Base-by-base conservation (phyloP, 108 stramenopile genomes). In the Cyclotella choctawhatcheeana region DNA sequence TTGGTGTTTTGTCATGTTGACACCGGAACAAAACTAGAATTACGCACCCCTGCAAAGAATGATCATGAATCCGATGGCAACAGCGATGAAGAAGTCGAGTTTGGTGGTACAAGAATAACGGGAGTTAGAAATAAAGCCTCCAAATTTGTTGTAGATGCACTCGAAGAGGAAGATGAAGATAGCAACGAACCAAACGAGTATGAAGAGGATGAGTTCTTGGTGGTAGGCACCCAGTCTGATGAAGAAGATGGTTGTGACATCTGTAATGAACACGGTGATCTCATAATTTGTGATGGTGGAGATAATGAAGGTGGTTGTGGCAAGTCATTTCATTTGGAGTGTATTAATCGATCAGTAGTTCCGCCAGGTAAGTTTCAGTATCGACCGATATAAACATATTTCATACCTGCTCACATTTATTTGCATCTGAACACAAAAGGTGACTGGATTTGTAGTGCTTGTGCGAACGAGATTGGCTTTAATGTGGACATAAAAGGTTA, bases 261-360 rank as follows among this genome's bases (percentile, higher is more conserved):
- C 31, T 89, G 88, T 44, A 50, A 72, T 14, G 63, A 84, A 45
- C 77, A 71, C 5, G 88, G 88, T 52, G 84, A 87, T 31, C 77
- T 89, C 22, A 84, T 89, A 33, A 43, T 84, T 61, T 89, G 88
- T 63, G 86, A 86, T 83, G 88, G 85, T 21, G 86, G 86, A 5
- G 67, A 74, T 27, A 60, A 82, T 51, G 50, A 47, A 4, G 74
- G 70, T 18, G 88, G 88, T 29, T 89, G 88, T 67, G 85, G 83
- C 13, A 69, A 73, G 44, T 34, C 47, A 5, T 89, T 83, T 74
- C 88, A 89, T 67, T 51, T 81, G 3, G 58, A 61, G 22, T 89
- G 88, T 54, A 72, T 89, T 29, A 52, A 59, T 53, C 72, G 82
- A 44, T 56, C 18, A 2, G 60, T n/a, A 20, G 63, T 89, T 44